Evolutionary conservation across 805 yeast genomes (phyloP).

Genomic region (Schwanniomyces vanrijiae): DNA sequence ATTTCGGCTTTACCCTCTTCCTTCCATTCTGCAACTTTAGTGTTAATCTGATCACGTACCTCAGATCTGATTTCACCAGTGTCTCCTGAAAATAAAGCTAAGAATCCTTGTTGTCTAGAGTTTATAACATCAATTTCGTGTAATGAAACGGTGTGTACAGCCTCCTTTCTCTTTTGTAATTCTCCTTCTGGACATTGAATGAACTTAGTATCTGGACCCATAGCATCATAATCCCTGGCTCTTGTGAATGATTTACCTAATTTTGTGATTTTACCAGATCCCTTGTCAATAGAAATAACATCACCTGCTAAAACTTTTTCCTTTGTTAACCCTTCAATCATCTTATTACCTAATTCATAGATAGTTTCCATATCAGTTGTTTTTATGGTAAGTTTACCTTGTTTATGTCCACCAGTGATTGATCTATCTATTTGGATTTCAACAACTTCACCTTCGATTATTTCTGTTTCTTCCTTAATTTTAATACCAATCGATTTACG

Average conservation of each 20-base stretch:
- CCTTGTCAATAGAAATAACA: constrained; percentile 91
- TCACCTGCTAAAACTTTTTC: constrained; percentile 98
- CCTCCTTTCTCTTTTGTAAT: constrained; percentile 91
- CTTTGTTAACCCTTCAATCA: constrained; percentile 91
- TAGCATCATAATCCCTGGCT: constrained; percentile 96
- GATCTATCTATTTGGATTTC: constrained; percentile 94
- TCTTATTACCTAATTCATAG: constrained; percentile 89
- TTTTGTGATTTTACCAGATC: constrained; percentile 90
- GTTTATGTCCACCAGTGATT: constrained; percentile 96
- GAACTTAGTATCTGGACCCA: constrained; percentile 97
- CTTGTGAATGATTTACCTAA: constrained; percentile 95
- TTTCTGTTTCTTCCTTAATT: constrained; percentile 95
- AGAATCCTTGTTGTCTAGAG: constrained; percentile 95
- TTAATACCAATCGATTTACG: constrained; percentile 93
- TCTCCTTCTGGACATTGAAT: constrained; percentile 99
- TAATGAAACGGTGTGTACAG: constrained; percentile 95
- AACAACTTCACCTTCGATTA: constrained; percentile 98
- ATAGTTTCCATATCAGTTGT: constrained; percentile 99
- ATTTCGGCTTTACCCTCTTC: constrained; percentile 99
- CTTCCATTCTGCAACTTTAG: constrained; percentile 96
- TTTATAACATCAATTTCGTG: constrained; percentile 98
- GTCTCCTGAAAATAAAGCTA: constrained; percentile 93
- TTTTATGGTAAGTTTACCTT: constrained; percentile 94
- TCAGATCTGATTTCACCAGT: constrained; percentile 97
- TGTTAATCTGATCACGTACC: constrained; percentile 93